Conservation (phyloP, 257 asterid genomes). For the Nicotiana obtusifolia region DNA sequence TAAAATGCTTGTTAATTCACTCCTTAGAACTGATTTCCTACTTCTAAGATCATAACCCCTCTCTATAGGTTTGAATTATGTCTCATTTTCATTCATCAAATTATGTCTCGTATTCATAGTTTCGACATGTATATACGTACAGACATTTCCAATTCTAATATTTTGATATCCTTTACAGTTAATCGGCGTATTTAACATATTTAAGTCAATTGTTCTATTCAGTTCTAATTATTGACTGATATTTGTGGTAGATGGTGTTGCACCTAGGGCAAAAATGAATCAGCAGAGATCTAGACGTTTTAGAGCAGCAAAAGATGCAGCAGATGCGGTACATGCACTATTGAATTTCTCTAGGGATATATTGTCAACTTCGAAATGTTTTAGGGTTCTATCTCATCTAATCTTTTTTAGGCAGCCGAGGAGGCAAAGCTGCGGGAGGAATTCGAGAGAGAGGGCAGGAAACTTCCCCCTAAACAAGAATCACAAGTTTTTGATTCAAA, state of each 20-base stretch:
- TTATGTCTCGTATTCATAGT: neutral
- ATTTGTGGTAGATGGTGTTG: slow-evolving; percentile 75
- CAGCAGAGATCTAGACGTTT: slow-evolving; percentile 96
- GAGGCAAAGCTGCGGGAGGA: slow-evolving; percentile 82
- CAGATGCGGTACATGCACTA: slow-evolving; percentile 58
- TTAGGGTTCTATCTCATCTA: neutral
- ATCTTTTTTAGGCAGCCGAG: slow-evolving; percentile 67
- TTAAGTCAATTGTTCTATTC: slow-evolving; percentile 13
- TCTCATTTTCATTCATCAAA: neutral
- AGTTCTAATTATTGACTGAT: slow-evolving; percentile 11
- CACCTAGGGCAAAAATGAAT: slow-evolving; percentile 98
- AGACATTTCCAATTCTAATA: neutral
- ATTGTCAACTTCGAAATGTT: neutral
- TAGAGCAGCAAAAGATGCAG: slow-evolving; percentile 95
- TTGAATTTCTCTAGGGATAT: neutral
- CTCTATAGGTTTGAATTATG: neutral
- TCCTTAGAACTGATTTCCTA: neutral
- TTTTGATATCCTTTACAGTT: neutral
- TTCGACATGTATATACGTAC: neutral
- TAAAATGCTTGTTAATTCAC: neutral
- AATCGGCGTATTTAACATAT: neutral
- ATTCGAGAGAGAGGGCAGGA: slow-evolving; percentile 83
- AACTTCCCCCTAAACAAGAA: slow-evolving; percentile 80
- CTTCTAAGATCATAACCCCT: neutral
- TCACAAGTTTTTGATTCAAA: slow-evolving; percentile 84